A percentile compares a stretch with the other conserved stretches of the same genome.
Evolutionary conservation across 768 basidiomycete genomes (phyloP).

Genomic region (Aureoboletus auriporus): DNA sequence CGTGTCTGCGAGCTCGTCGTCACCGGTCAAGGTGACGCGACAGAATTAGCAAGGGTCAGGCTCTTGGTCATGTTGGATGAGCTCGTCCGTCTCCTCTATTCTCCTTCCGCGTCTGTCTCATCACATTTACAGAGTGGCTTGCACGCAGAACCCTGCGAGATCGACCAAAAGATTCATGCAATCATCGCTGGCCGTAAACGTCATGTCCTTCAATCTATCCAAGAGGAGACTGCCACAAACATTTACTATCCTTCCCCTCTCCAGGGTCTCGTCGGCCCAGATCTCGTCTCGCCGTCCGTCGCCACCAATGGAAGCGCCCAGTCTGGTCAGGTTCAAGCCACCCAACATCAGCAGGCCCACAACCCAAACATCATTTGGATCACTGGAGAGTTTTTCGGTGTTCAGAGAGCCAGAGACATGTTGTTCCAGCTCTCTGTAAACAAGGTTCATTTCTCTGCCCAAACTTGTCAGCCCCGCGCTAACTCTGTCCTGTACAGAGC

Average conservation of each 20-base stretch:
- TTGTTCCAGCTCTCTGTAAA: slow-evolving; percentile 79
- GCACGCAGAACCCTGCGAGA: slow-evolving; percentile 86
- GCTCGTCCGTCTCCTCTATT: slow-evolving; percentile 54
- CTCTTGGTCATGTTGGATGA: slow-evolving; percentile 94
- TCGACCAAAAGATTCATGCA: slow-evolving; percentile 91
- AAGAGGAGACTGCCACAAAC: slow-evolving; percentile 96
- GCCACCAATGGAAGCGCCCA: slow-evolving; percentile 33
- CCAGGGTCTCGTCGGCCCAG: slow-evolving; percentile 77
- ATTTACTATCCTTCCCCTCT: slow-evolving; percentile 92
- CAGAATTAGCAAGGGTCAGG: slow-evolving; percentile 87
- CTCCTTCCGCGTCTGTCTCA: neutral
- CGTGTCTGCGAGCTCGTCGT: slow-evolving; percentile 90
- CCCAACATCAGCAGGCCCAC: slow-evolving; percentile 38
- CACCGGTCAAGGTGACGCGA: slow-evolving; percentile 83
- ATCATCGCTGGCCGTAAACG: slow-evolving; percentile 91
- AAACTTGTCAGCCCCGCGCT: neutral
- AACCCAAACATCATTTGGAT: slow-evolving; percentile 87
- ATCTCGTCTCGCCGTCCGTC: slow-evolving; percentile 42
- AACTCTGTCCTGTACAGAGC: slow-evolving; percentile 45
- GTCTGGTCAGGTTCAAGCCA: slow-evolving; percentile 15
- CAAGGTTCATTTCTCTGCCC: slow-evolving; percentile 51
- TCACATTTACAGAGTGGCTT: slow-evolving; percentile 65
- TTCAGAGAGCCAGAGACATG: slow-evolving; percentile 94
- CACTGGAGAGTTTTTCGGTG: slow-evolving; percentile 96
- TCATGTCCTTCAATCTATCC: slow-evolving; percentile 80